Conservation (phyloP, 192 early-diverging fungal genomes). For the Thamnidium elegans region DNA sequence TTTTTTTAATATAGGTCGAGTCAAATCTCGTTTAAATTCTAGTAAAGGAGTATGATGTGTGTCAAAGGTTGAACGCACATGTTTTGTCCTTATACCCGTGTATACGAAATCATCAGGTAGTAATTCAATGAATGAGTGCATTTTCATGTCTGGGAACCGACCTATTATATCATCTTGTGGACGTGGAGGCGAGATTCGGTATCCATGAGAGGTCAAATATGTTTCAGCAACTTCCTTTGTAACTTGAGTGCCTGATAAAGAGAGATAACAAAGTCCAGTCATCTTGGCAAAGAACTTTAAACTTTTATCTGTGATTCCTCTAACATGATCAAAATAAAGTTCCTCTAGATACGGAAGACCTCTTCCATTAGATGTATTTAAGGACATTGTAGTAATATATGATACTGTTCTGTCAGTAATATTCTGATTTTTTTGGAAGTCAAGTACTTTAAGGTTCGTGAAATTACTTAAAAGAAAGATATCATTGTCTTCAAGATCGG, state of each 20-base stretch:
- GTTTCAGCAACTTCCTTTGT: neutral
- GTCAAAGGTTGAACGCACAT: no score
- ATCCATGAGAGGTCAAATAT: neutral
- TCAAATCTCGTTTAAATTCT: no score
- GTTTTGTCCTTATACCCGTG: no score
- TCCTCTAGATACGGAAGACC: neutral
- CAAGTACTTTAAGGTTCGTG: neutral
- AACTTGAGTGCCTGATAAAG: neutral
- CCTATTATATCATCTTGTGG: no score
- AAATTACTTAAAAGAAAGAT: neutral
- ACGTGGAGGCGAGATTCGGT: no score
- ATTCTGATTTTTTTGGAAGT: neutral
- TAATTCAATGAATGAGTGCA: no score
- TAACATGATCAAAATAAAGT: neutral
- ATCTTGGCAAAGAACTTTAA: neutral
- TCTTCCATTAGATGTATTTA: neutral
- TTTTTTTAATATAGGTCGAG: no score
- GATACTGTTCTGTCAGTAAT: neutral
- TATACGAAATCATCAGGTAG: no score
- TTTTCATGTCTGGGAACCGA: no score
- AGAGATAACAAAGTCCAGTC: neutral
- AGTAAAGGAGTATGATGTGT: no score
- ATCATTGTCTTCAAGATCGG: neutral
- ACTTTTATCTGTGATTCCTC: neutral
- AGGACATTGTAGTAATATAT: neutral